Base-by-base conservation (phyloP, 441 rosid genomes). In the Populus hybrid region DNA sequence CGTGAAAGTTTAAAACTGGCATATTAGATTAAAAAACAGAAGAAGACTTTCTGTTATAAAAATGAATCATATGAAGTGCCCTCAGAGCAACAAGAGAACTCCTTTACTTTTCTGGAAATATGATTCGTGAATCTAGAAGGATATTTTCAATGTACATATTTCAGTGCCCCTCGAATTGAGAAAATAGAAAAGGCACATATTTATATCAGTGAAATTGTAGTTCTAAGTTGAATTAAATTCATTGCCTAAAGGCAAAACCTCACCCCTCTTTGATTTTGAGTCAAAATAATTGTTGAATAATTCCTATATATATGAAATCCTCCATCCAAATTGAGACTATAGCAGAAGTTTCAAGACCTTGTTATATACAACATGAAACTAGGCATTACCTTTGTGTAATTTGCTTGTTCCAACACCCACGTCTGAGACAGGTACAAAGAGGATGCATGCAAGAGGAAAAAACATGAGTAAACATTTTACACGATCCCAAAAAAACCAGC, bases 371-470 rank as follows among this genome's bases (percentile, higher is more conserved):
- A 79, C 59, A 67, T 21, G 30, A 67, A 81, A 34, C 40, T 34
- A 75, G 75, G 80, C 32, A 46, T 86, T 90, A 93, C 97, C 97
- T 91, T 89, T 16, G 92, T 87, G 85, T 91, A 91, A 82, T 90
- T 93, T 74, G 91, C 94, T 76, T 76, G 89, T 84, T 95, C 96
- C 80, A 95, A 76, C 68, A 85, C 79, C 98, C 91, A 82, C 53
- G 95, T 78, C 92, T 92, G 84, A 75, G 68, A 72, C 42, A 73
- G 36, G 24, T n/a, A 64, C 50, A 79, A 36, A 61, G 50, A 67
- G 72, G 72, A 18, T 19, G 38, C 66, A 14, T 40, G 9, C 46
- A 30, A 73, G 68, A 35, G 6, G 57, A 21, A 40, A 40, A 53
- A 6, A 72, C 24, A 46, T 3, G 19, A 57, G n/a, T 68, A 46